Evolutionary conservation across 352 stramenopile genomes (phyloP).

Genomic region (Pythium chondricola): DNA sequence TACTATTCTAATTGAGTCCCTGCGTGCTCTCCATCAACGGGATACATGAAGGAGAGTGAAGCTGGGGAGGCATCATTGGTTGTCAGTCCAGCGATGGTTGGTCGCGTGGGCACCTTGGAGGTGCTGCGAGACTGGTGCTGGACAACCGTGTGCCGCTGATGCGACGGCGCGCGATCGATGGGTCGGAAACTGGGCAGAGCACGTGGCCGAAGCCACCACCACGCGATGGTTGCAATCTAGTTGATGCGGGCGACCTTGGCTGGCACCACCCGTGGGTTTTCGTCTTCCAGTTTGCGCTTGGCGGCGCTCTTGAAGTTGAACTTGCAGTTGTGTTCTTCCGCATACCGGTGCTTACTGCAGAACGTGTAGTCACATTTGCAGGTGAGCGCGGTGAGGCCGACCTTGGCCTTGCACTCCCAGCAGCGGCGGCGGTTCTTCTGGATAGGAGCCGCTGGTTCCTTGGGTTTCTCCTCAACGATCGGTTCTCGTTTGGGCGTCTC

Average conservation of each 20-base stretch:
- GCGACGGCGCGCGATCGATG: no score
- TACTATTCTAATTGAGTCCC: no score
- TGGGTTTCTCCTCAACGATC: constrained; percentile 5
- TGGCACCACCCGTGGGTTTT: constrained; percentile 79
- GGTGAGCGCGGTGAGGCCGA: constrained; percentile 77
- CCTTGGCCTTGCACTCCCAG: constrained; percentile 85
- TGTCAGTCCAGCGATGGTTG: no score
- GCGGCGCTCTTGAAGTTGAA: constrained; percentile 86
- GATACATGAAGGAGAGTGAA: no score
- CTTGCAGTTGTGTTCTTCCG: constrained; percentile 80
- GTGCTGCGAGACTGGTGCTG: no score
- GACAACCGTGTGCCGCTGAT: no score
- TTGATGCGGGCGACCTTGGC: constrained; percentile 84
- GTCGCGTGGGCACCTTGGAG: no score
- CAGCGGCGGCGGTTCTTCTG: constrained; percentile 88
- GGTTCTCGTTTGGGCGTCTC: not conserved
- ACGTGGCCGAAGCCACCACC: no score
- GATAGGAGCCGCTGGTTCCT: constrained; percentile 19
- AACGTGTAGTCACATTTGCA: constrained; percentile 90
- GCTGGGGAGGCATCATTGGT: no score
- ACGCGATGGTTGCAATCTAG: no score
- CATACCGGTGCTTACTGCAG: constrained; percentile 86
- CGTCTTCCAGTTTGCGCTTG: constrained; percentile 76
- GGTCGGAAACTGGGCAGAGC: no score
- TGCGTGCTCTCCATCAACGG: no score